Evolutionary conservation across 1,284 basidiomycete species (phyloP).

Genomic region (Irpex sp.): DNA sequence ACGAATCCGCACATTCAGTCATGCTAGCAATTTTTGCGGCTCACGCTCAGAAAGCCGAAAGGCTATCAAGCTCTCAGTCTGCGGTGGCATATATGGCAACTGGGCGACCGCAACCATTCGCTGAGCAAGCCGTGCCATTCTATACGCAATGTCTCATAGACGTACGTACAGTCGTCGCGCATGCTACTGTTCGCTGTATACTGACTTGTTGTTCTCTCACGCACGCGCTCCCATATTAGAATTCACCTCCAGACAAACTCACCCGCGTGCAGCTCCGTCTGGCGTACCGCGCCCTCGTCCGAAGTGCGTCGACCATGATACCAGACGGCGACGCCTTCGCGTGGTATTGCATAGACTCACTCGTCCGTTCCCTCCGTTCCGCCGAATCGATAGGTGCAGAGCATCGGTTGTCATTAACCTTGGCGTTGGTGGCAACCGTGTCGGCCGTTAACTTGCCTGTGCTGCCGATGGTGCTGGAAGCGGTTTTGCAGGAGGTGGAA

Average conservation of each 20-base stretch:
- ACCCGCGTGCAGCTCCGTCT: constrained; percentile 56
- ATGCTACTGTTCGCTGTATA: not conserved
- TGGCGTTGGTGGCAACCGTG: constrained; percentile 55
- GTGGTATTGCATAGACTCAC: constrained; percentile 54
- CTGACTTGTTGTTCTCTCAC: not conserved
- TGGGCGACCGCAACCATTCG: constrained; percentile 26
- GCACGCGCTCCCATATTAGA: constrained; percentile 33
- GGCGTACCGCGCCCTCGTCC: constrained; percentile 60
- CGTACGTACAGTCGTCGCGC: constrained; percentile 33
- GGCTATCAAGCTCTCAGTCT: constrained; percentile 5
- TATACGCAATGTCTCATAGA: constrained; percentile 62
- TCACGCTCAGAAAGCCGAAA: constrained; percentile 38
- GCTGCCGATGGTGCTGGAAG: constrained; percentile 47
- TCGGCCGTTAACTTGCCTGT: constrained; percentile 50
- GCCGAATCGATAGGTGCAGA: constrained; percentile 15
- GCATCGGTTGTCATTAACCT: constrained; percentile 46
- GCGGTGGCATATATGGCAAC: constrained; percentile 5
- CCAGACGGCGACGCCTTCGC: constrained; percentile 35
- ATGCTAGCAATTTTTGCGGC: constrained; percentile 62
- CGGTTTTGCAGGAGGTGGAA: constrained; percentile 34
- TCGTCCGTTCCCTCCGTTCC: constrained; percentile 28
- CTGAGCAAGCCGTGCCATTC: constrained; percentile 57
- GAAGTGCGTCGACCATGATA: constrained; percentile 33
- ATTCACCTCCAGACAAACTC: constrained; percentile 52
- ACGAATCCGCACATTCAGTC: constrained; percentile 72